A percentile compares a stretch with the other conserved stretches of the same genome.
These are phyloP conservation scores for Dryas alaskensis DNA, from an alignment of 306 rosid species.

Conservation along the genomic window DNA sequence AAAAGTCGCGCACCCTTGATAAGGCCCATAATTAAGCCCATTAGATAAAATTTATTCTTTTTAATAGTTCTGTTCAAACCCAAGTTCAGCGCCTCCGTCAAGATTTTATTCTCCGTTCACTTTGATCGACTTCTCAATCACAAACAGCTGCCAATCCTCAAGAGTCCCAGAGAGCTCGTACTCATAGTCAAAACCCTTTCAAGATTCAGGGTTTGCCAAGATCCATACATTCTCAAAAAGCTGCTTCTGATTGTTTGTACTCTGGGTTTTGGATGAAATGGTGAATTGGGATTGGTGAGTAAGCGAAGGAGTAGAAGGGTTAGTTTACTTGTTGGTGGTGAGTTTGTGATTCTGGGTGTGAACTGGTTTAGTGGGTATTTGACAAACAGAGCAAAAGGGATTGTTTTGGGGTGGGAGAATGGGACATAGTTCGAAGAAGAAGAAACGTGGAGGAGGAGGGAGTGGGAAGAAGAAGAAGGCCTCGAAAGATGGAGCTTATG, in stretches of 20 bases:
- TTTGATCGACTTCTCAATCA: not conserved
- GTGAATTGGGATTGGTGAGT: conserved; percentile 2
- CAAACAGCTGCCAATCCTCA: not conserved
- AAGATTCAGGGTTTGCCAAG: not conserved
- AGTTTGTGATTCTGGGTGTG: not conserved
- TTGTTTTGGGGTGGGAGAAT: conserved; percentile 22
- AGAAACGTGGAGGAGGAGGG: conserved; percentile 56
- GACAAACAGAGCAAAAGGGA: not conserved
- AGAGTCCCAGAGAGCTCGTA: not conserved
- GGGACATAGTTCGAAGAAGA: conserved; percentile 82
- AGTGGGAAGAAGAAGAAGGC: conserved; percentile 65
- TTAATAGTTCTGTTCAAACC: not conserved
- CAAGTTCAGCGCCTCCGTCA: not conserved
- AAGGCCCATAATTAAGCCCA: too few relatives aligned
- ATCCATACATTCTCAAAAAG: not conserved
- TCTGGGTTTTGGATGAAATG: conserved; percentile 1
- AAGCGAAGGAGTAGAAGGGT: conserved; percentile 8
- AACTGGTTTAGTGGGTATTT: not conserved
- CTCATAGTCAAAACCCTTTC: not conserved
- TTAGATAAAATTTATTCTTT: too few relatives aligned
- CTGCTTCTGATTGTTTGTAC: not conserved
- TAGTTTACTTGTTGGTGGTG: not conserved
- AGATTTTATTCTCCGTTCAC: not conserved
- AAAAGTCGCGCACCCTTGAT: too few relatives aligned
- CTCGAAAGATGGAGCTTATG: conserved; percentile 56